phyloP scores from a whole-genome alignment of 2,329 filamentous ascomycete genomes.

The Raffaelea deltoideospora region DNA sequence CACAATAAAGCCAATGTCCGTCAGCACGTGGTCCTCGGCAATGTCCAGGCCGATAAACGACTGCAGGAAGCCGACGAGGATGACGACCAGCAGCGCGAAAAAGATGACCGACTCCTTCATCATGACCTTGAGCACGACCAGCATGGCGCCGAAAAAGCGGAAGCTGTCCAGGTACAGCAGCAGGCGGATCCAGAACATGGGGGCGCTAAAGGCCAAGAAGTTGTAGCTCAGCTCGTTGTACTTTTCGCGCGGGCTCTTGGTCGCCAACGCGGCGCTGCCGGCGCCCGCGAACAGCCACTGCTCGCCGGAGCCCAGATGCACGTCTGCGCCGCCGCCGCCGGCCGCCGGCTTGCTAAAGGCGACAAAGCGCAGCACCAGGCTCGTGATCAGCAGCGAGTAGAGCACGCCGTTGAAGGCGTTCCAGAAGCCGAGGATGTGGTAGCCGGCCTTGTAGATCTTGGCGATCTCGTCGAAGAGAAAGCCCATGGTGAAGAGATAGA shows the following conservation, averaged over 20 bases:
- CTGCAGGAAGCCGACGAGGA: conserved; percentile 79
- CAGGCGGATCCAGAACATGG: conserved; percentile 92
- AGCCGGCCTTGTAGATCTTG: conserved; percentile 90
- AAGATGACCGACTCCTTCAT: conserved; percentile 93
- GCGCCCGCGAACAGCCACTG: neutral
- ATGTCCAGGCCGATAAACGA: conserved; percentile 86
- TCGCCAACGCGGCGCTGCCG: conserved; percentile 15
- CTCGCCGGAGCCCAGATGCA: neutral
- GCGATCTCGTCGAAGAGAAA: conserved; percentile 77
- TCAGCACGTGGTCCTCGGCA: conserved; percentile 53
- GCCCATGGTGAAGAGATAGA: conserved; percentile 84
- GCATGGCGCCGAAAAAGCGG: conserved; percentile 95
- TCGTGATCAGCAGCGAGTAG: conserved; percentile 64
- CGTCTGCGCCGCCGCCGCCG: conserved; percentile 19
- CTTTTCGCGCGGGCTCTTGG: conserved; percentile 31
- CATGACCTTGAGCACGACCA: conserved; percentile 91
- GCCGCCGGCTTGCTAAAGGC: conserved; percentile 45
- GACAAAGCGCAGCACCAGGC: conserved; percentile 64
- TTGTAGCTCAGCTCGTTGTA: conserved; percentile 84
- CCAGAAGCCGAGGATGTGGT: conserved; percentile 89
- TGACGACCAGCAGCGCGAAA: conserved; percentile 75
- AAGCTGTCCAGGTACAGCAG: conserved; percentile 86
- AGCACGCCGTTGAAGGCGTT: conserved; percentile 83
- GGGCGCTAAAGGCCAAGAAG: conserved; percentile 81
- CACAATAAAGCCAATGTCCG: conserved; percentile 59